These are phyloP conservation scores for Nemania sp. DNA, from an alignment of 2,329 filamentous ascomycete species.

Conservation along the genomic window DNA sequence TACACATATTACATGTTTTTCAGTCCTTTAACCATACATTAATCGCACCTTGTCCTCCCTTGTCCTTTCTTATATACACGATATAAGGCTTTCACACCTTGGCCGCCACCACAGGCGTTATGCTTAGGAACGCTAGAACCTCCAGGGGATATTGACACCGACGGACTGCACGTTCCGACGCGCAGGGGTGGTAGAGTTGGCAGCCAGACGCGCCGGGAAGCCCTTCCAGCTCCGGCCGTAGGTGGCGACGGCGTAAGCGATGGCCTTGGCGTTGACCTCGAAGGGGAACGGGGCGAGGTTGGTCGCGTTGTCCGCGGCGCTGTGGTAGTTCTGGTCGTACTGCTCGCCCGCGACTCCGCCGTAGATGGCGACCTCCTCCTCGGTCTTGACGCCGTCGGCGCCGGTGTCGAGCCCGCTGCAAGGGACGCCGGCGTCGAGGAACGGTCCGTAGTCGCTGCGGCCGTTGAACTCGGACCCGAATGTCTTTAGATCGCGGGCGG, in stretches of 20 bases:
- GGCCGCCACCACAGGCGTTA: background rate
- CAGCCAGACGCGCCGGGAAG: slow-evolving; percentile 42
- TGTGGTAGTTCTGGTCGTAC: slow-evolving; percentile 61
- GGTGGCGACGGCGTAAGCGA: slow-evolving; percentile 56
- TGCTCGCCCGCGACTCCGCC: slow-evolving; percentile 58
- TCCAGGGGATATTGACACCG: background rate
- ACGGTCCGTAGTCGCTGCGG: slow-evolving; percentile 47
- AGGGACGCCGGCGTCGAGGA: slow-evolving; percentile 45
- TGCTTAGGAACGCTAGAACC: background rate
- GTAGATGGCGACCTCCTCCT: slow-evolving; percentile 54
- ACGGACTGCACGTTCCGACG: slow-evolving; percentile 4
- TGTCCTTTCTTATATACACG: background rate
- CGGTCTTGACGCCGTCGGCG: slow-evolving; percentile 62
- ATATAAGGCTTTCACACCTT: slow-evolving; percentile 8
- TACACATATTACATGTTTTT: background rate
- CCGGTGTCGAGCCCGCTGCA: slow-evolving; percentile 72
- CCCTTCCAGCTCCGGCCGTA: slow-evolving; percentile 53
- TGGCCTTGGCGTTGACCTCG: slow-evolving; percentile 58
- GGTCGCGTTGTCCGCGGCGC: slow-evolving; percentile 53
- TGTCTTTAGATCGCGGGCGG: slow-evolving; percentile 50
- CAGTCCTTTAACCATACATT: background rate
- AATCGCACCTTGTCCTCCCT: too few relatives aligned
- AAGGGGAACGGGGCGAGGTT: slow-evolving; percentile 60
- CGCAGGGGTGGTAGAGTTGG: slow-evolving; percentile 5
- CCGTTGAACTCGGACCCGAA: slow-evolving; percentile 62